Percentiles rank a stretch among this genome's conserved stretches.
Evolutionary conservation across 176 grass and related monocot genomes (phyloP).

Genomic region (Oryza coarctata): DNA sequence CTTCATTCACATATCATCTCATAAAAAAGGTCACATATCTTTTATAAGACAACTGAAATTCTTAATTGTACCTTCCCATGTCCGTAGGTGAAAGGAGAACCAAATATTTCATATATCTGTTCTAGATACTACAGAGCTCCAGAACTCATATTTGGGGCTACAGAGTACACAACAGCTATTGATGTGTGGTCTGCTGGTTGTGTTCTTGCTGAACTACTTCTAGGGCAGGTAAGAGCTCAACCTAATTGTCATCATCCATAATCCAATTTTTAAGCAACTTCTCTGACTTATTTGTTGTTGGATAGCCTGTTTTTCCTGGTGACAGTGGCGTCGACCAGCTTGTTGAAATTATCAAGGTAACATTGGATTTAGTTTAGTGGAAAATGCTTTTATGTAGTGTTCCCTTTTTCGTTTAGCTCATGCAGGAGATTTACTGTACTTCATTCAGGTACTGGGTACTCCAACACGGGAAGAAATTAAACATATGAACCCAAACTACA

Average conservation of each 20-base stretch:
- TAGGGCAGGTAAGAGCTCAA: conserved; percentile 65
- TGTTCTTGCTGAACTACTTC: conserved; percentile 82
- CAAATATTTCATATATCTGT: conserved; percentile 94
- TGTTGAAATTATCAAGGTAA: conserved; percentile 91
- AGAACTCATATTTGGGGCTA: conserved; percentile 90
- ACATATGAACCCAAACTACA: conserved; percentile 88
- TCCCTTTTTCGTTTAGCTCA: conserved; percentile 24
- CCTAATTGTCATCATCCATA: conserved; percentile 11
- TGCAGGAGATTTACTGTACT: background rate
- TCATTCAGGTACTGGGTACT: conserved; percentile 74
- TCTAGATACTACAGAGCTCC: conserved; percentile 94
- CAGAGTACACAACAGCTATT: conserved; percentile 84
- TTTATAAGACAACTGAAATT: conserved; percentile 18
- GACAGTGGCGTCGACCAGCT: conserved; percentile 86
- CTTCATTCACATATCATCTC: background rate
- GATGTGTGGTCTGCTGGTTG: conserved; percentile 92
- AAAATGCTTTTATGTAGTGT: conserved; percentile 2
- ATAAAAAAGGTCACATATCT: background rate
- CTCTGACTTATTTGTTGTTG: conserved; percentile 36
- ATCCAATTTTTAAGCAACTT: conserved; percentile 29
- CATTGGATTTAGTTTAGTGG: background rate
- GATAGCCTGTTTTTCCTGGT: conserved; percentile 84
- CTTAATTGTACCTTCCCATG: conserved; percentile 17
- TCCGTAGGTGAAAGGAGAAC: conserved; percentile 75
- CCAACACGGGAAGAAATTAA: conserved; percentile 95